Evolutionary conservation across 805 yeast genomes (phyloP).

Genomic region (Myxozyma neglecta): DNA sequence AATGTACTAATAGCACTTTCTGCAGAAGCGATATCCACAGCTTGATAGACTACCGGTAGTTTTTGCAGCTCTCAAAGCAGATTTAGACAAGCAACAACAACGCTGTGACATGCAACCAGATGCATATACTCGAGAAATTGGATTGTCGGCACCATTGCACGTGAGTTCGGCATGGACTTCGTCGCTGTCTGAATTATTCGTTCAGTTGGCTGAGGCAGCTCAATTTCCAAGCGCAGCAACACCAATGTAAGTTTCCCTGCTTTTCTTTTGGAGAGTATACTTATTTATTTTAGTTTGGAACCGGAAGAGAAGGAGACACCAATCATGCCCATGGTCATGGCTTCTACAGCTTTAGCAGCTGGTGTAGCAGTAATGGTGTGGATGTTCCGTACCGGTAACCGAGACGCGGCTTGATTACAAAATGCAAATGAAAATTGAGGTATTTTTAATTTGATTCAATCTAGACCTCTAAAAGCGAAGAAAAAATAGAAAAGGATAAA

Average conservation of each 20-base stretch:
- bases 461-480: too few relatives aligned
- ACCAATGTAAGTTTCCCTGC: slow-evolving; percentile 29
- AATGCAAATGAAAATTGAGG: not conserved
- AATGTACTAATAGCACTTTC: not conserved
- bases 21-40: slow-evolving; percentile 50
- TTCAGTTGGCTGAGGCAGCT: slow-evolving; percentile 86
- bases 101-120: slow-evolving; percentile 85
- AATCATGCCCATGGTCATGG: slow-evolving; percentile 56
- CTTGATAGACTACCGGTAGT: slow-evolving; percentile 73
- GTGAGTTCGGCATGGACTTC: slow-evolving; percentile 89
- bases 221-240: slow-evolving; percentile 75
- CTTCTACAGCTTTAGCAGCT: slow-evolving; percentile 69
- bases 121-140: slow-evolving; percentile 65
- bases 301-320: slow-evolving; percentile 58
- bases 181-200: slow-evolving; percentile 73
- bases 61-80: slow-evolving; percentile 92
- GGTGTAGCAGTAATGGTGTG: slow-evolving; percentile 64
- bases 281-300: slow-evolving; percentile 13
- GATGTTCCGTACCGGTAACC: slow-evolving; percentile 50
- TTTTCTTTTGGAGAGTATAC: not conserved
- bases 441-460: too few relatives aligned
- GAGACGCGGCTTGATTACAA: not conserved
- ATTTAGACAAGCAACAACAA: slow-evolving; percentile 92
- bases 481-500: not conserved
- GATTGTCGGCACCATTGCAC: slow-evolving; percentile 80